A percentile compares a stretch with the other conserved stretches of the same genome.
Conservation (phyloP, 345 rosid genomes). For the Brassica nigra region DNA sequence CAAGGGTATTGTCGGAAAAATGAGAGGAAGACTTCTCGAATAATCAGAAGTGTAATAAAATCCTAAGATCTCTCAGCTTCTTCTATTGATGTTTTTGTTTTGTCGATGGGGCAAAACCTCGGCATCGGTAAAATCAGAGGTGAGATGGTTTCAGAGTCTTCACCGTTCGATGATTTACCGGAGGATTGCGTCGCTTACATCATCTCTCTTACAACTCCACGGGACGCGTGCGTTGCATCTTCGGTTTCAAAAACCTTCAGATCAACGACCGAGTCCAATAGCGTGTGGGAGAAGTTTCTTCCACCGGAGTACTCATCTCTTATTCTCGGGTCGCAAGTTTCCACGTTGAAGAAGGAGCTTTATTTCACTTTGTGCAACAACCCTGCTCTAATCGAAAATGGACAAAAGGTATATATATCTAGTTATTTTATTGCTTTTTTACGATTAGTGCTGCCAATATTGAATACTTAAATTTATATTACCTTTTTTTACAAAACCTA, state of each 20-base stretch:
- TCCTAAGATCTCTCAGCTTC: not conserved
- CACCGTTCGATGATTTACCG: not conserved
- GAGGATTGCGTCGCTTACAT: not conserved
- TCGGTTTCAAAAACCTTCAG: not conserved
- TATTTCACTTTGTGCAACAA: slow-evolving; percentile 48
- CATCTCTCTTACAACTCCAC: not conserved
- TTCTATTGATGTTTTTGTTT: not conserved
- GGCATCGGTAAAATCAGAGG: not conserved
- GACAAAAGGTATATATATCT: slow-evolving; percentile 50
- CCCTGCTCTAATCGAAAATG: slow-evolving; percentile 47
- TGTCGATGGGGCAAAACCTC: not conserved
- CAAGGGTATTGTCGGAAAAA: not conserved
- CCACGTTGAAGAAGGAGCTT: slow-evolving; percentile 47
- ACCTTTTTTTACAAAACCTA: not conserved
- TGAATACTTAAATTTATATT: no score
- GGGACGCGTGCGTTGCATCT: not conserved
- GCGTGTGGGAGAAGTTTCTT: slow-evolving; percentile 53
- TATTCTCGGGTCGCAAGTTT: not conserved
- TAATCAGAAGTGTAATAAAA: not conserved
- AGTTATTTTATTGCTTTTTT: not conserved
- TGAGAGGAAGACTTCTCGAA: not conserved
- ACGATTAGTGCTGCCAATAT: not conserved
- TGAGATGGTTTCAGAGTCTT: not conserved
- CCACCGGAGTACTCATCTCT: slow-evolving; percentile 46
- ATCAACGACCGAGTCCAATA: not conserved